Evolutionary conservation across 2,329 filamentous ascomycete genomes (phyloP).

Genomic region (Aspergillus glaucus): DNA sequence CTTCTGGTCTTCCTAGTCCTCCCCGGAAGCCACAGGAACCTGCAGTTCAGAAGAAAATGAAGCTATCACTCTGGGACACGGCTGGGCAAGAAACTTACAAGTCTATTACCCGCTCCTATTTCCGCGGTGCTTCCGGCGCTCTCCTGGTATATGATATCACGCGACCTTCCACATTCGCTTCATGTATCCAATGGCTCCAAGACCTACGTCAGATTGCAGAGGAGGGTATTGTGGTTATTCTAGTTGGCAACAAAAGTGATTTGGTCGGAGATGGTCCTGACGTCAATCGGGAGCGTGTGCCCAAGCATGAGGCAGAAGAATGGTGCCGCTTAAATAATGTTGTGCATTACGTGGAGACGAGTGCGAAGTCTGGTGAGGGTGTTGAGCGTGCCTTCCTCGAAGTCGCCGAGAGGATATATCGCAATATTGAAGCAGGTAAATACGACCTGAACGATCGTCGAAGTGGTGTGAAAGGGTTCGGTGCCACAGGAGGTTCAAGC

Average conservation of each 20-base stretch:
- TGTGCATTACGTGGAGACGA: slow-evolving; percentile 91
- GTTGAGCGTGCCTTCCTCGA: slow-evolving; percentile 91
- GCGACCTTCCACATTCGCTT: slow-evolving; percentile 73
- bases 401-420: slow-evolving; percentile 90
- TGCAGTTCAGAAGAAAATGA: slow-evolving; percentile 68
- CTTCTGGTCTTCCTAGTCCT: slow-evolving; percentile 28
- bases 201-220: slow-evolving; percentile 93
- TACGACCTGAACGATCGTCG: slow-evolving; percentile 92
- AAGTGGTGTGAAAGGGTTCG: slow-evolving; percentile 73
- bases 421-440: slow-evolving; percentile 90
- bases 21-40: slow-evolving; percentile 31
- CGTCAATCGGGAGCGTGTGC: slow-evolving; percentile 64
- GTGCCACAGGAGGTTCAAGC: slow-evolving; percentile 32
- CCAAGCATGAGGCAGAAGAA: slow-evolving; percentile 72
- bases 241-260: slow-evolving; percentile 95
- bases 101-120: slow-evolving; percentile 88
- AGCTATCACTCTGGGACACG: slow-evolving; percentile 90
- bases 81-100: slow-evolving; percentile 98
- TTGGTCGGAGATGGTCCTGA: slow-evolving; percentile 51
- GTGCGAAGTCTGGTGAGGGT: slow-evolving; percentile 88
- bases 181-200: slow-evolving; percentile 87
- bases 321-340: slow-evolving; percentile 85
- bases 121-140: slow-evolving; percentile 70
- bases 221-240: slow-evolving; percentile 85
- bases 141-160: slow-evolving; percentile 94